These are phyloP conservation scores for Leucocoprinus sp. DNA, from an alignment of 768 basidiomycete species.

Conservation along the genomic window DNA sequence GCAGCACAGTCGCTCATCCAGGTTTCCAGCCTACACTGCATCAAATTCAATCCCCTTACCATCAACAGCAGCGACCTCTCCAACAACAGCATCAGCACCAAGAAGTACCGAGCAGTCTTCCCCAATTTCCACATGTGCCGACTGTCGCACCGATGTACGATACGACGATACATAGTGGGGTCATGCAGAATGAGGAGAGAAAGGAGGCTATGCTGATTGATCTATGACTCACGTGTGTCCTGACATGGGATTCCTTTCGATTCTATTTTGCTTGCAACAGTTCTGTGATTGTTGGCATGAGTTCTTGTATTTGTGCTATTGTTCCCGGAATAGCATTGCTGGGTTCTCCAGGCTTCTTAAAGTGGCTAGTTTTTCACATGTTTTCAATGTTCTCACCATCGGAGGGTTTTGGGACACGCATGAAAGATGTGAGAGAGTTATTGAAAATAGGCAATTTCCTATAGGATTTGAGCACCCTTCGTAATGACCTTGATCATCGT, in stretches of 20 bases:
- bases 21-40: slow-evolving; percentile 20
- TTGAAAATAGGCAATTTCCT: not conserved
- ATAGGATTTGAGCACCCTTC: too few relatives aligned
- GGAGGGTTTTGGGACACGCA: too few relatives aligned
- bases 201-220: slow-evolving; percentile 56
- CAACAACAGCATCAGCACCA: slow-evolving; percentile 12
- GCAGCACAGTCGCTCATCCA: slow-evolving; percentile 28
- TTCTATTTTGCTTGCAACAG: too few relatives aligned
- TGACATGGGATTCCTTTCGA: not conserved
- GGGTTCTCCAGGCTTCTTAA: too few relatives aligned
- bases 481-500: too few relatives aligned
- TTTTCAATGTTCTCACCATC: too few relatives aligned
- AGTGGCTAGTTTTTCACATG: too few relatives aligned
- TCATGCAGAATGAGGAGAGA: slow-evolving; percentile 55
- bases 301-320: too few relatives aligned
- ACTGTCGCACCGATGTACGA: slow-evolving; percentile 52
- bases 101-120: too few relatives aligned
- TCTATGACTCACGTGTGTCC: slow-evolving; percentile 13
- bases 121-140: slow-evolving; percentile 61
- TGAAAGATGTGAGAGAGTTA: not conserved
- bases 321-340: too few relatives aligned
- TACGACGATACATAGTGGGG: slow-evolving; percentile 36
- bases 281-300: too few relatives aligned
- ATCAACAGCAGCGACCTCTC: slow-evolving; percentile 15
- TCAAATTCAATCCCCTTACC: slow-evolving; percentile 13